Base-by-base conservation (phyloP, 805 yeast genomes). In the Diddensiella caesifluorescens region DNA sequence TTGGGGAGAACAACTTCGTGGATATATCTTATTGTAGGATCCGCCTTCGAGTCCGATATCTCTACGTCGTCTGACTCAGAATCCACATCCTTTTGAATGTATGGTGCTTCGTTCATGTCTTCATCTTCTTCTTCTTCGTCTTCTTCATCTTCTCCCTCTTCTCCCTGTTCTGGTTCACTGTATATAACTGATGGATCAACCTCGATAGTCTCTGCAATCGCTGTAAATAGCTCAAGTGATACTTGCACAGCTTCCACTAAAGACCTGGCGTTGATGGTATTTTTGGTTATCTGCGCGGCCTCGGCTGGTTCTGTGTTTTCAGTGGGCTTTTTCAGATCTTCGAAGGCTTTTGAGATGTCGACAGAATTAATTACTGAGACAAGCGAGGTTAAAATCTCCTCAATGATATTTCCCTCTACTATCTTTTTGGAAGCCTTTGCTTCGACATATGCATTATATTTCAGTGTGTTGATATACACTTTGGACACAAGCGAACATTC, bases 151-250 rank as follows among this genome's bases (percentile, higher is more conserved):
- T 37, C 45, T 4, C 33, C 20, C 22, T 41, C 42, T n/a, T 39
- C 44, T 12, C 34, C 44, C 22, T 7, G 46, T 4, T 23, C 37
- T 5, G 37, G 39, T 10, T 22, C 22, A n/a, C 28, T 39, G 18
- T 44, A 44, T 5, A 40, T 42, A 9, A 31, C 23, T 3, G 45
- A 27, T 2, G 51, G 53, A 22, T 45, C 53, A 12, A 51, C 45
- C 10, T 75, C 74, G 5, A 70, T 52, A 22, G 67, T 61, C 59
- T 88, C 96, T 51, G 83, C 73, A 4, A 80, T 67, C 1, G 89
- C 83, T 1, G 96, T 77, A 19, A 86, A 67, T 23, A 90, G 60
- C 59, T 90, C 97, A 18, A 89, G 62, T 0, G 83, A 69, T 0
- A 81, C 70, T 52, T 86, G 95, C 18, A 83, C 64, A 3, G 83